Percentiles rank a stretch among this genome's conserved stretches.
phyloP scores from a whole-genome alignment of 1,284 basidiomycete genomes.

The Puccinia novopanici region DNA sequence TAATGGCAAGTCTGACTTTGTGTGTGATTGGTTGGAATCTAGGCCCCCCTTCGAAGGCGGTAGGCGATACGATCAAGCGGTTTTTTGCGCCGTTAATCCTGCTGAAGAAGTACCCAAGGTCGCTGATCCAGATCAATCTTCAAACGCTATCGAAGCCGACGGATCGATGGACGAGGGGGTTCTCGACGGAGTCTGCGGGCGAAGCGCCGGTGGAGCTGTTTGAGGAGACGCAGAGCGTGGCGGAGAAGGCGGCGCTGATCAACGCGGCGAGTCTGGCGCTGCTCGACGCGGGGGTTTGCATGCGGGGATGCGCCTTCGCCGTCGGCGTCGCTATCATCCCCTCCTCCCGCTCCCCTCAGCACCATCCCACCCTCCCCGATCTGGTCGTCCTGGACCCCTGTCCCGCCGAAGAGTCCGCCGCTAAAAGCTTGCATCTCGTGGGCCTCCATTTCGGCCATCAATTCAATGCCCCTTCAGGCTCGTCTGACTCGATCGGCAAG shows the following conservation, averaged over 20 bases:
- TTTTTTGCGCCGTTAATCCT: conserved; percentile 61
- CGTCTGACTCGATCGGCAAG: background rate
- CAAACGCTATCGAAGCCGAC: conserved; percentile 64
- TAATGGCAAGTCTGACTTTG: background rate
- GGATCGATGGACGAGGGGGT: conserved; percentile 59
- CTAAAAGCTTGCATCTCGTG: conserved; percentile 30
- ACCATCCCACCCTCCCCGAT: background rate
- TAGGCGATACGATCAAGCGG: conserved; percentile 58
- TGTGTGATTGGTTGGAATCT: background rate
- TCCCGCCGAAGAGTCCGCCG: conserved; percentile 27
- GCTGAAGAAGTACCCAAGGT: conserved; percentile 63
- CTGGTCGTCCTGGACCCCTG: conserved; percentile 32
- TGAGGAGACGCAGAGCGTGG: conserved; percentile 26
- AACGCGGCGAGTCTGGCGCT: conserved; percentile 57
- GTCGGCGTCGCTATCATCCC: conserved; percentile 55
- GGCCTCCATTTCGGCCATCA: conserved; percentile 34
- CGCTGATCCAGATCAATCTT: conserved; percentile 68
- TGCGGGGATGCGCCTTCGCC: conserved; percentile 55
- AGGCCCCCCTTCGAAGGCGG: conserved; percentile 60
- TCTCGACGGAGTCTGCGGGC: background rate
- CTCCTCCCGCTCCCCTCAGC: background rate
- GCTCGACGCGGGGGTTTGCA: conserved; percentile 56
- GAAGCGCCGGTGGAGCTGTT: background rate
- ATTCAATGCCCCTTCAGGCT: conserved; percentile 6
- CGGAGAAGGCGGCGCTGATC: conserved; percentile 56